Base-by-base conservation (phyloP, 306 rosid genomes). In the Vigna hirtella region DNA sequence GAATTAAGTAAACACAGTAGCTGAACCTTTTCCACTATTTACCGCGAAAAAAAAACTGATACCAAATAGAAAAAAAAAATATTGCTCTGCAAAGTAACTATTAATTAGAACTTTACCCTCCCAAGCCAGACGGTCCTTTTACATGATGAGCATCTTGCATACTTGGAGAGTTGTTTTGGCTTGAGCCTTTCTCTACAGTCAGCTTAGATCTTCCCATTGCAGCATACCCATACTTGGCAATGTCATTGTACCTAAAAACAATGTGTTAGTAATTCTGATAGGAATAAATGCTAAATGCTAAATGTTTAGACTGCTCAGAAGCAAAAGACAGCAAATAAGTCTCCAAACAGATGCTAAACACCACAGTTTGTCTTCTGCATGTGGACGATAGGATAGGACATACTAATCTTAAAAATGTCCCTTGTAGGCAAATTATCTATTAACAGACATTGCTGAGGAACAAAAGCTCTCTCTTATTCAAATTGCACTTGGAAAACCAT, bases 221-320 rank as follows among this genome's bases (percentile, higher is more conserved):
- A 63, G 88, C 90, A 89, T 88, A 92, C 67, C 97, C 98, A 82
- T 77, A 81, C 83, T 89, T 90, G 77, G 97, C 97, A 87, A 94
- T 90, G 80, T 94, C 98, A 85, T 85, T 94, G 88, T 94, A 94
- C 98, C 98, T 94, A 76, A 72, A 85, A 69, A 50, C 68, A 71
- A 43, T 66, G 20, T 51, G 57, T 78, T 63, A 68, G 49, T 38
- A 65, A 66, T 68, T 67, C 62, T 40, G 50, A 66, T 53, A 24
- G 66, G 36, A 66, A 53, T 17, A 66, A 55, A 55, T 53, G 59
- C 22, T 53, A 53, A 38, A 38, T 42, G 2, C 45, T 40, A 9
- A 40, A 8, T 8, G 47, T 7, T 42, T 42, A 42, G 13, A 9
- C 13, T 42, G 47, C 2, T 42, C 12, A 42, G 47, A 42, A 42